phyloP scores from a whole-genome alignment of 139 green algal genomes.

The Chlamydomonas applanata region DNA sequence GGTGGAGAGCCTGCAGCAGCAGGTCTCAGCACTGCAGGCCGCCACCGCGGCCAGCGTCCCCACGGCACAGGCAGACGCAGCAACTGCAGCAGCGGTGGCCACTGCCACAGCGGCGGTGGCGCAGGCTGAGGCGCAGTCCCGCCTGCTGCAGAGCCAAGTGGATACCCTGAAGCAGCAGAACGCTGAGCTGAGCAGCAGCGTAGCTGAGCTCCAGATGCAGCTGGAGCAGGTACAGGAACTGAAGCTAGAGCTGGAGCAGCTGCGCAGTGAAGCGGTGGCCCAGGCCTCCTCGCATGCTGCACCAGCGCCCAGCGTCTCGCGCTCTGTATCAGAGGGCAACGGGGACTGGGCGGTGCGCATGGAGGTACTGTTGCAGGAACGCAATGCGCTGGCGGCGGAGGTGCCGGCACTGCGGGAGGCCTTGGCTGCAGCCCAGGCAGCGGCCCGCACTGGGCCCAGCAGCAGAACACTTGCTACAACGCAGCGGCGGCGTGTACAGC shows the following conservation, averaged over 20 bases:
- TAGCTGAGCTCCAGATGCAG: not conserved
- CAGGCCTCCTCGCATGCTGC: not conserved
- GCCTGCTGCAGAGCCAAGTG: slow-evolving; percentile 1
- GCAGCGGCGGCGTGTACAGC: no score
- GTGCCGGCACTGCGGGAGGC: not conserved
- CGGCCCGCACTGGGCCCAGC: not conserved
- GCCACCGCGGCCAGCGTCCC: no score
- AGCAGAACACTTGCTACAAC: no score
- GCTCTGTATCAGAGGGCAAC: no score
- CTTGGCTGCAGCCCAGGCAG: not conserved
- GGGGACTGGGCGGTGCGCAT: no score
- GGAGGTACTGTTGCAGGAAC: no score
- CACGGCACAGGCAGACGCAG: no score
- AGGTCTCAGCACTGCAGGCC: no score
- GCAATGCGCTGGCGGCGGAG: not conserved
- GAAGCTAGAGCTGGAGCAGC: not conserved
- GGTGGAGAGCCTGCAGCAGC: no score
- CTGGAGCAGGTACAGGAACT: slow-evolving; percentile 2
- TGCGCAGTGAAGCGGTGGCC: not conserved
- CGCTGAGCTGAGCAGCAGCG: not conserved
- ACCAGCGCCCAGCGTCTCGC: no score
- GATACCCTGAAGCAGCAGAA: not conserved
- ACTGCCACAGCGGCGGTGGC: not conserved
- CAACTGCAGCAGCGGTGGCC: not conserved
- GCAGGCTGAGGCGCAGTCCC: not conserved